These are phyloP conservation scores for Limonomyces culmigenus DNA, from an alignment of 1,284 basidiomycete genomes.

Conservation along the genomic window DNA sequence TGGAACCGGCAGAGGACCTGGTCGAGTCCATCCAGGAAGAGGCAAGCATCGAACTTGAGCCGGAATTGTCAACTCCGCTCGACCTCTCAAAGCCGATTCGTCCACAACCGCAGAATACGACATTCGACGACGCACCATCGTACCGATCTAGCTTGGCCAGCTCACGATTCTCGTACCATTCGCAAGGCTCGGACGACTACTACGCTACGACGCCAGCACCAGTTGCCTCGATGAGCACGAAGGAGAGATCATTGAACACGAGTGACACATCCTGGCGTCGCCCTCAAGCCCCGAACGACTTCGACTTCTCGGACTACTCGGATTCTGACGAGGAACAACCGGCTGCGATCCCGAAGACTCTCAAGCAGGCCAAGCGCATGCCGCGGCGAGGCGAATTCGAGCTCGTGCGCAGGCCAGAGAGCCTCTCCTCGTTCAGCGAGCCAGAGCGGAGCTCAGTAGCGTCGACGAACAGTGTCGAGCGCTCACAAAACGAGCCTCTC, in stretches of 20 bases:
- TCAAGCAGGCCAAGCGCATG: constrained; percentile 27
- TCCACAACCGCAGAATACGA: too few relatives aligned
- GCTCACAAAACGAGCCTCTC: constrained; percentile 7
- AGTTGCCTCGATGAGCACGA: too few relatives aligned
- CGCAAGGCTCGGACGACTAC: not conserved
- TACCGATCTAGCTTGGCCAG: not conserved
- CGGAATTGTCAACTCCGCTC: not conserved
- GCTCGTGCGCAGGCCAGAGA: constrained; percentile 53
- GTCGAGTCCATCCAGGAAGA: not conserved
- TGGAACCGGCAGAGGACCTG: too few relatives aligned
- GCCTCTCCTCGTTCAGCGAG: constrained; percentile 62
- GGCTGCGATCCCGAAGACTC: constrained; percentile 24
- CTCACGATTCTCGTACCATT: not conserved
- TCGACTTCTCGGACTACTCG: constrained; percentile 58
- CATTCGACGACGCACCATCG: not conserved
- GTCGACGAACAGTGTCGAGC: constrained; percentile 14
- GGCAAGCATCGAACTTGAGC: not conserved
- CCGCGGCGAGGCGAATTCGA: constrained; percentile 63
- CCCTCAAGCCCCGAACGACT: constrained; percentile 56
- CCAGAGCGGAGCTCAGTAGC: constrained; percentile 37
- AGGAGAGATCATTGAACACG: too few relatives aligned
- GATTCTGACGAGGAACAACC: constrained; percentile 18
- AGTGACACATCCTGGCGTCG: too few relatives aligned
- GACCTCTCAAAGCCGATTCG: not conserved
- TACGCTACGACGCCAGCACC: too few relatives aligned